Percentiles rank a stretch among this genome's conserved stretches.
Conservation (phyloP, 805 yeast species). For the Metschnikowia similis region DNA sequence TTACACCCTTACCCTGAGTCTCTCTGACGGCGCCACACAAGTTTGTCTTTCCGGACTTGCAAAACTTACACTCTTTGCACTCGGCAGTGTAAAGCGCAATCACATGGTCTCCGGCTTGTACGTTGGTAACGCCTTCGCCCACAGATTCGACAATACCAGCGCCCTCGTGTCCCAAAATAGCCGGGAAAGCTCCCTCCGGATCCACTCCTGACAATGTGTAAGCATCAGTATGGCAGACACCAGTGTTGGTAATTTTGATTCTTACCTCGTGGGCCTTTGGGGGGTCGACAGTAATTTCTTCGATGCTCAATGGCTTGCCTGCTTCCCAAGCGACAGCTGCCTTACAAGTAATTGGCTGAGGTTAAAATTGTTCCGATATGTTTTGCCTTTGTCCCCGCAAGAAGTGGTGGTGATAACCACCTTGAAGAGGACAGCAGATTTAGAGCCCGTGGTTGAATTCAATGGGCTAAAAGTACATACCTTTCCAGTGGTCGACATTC, state of each 20-base stretch:
- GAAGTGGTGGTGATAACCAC: neutral
- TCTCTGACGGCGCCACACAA: conserved; percentile 93
- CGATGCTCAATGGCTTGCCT: conserved; percentile 73
- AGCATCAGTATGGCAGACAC: conserved; percentile 98
- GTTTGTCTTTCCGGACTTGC: conserved; percentile 93
- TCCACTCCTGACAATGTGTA: conserved; percentile 92
- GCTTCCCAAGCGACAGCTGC: conserved; percentile 99
- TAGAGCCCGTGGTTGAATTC: neutral
- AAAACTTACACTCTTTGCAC: conserved; percentile 91
- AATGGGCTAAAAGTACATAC: conserved; percentile 16
- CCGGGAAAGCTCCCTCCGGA: conserved; percentile 96
- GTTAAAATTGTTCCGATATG: conserved; percentile 8
- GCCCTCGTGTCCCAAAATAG: conserved; percentile 94
- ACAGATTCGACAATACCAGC: conserved; percentile 94
- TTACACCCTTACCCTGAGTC: conserved; percentile 96
- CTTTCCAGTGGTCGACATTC: conserved; percentile 24
- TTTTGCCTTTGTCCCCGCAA: neutral
- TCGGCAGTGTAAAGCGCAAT: conserved; percentile 95
- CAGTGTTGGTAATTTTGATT: conserved; percentile 80
- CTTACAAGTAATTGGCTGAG: conserved; percentile 67
- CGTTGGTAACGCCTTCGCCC: conserved; percentile 90
- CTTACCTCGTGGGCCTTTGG: conserved; percentile 98
- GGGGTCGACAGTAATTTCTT: conserved; percentile 84
- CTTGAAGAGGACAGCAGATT: neutral
- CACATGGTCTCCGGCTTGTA: conserved; percentile 91